A percentile compares a stretch with the other conserved stretches of the same genome.
Conservation (phyloP, 768 basidiomycete genomes). For the Serendipita vermifera region DNA sequence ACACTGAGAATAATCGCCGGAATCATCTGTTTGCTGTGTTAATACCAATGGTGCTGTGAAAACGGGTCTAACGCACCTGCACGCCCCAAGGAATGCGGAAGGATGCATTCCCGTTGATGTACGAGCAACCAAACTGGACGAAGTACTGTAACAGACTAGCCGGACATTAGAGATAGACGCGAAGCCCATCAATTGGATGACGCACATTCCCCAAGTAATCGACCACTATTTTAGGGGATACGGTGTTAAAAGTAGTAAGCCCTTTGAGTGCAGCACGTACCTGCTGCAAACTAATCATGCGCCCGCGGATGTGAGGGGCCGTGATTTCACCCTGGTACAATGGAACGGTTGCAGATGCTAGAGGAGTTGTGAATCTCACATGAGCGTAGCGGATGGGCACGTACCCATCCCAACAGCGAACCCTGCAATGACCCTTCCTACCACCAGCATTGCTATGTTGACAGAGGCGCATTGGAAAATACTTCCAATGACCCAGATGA, state of each 20-base stretch:
- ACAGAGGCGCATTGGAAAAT: slow-evolving; percentile 54
- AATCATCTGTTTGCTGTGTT: slow-evolving; percentile 43
- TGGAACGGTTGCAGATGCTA: slow-evolving; percentile 53
- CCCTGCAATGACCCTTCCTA: slow-evolving; percentile 55
- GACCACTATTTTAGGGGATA: slow-evolving; percentile 30
- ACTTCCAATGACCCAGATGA: slow-evolving; percentile 61
- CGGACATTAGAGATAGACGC: not conserved
- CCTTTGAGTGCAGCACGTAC: slow-evolving; percentile 43
- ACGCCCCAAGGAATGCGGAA: slow-evolving; percentile 74
- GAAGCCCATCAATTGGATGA: not conserved
- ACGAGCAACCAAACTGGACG: slow-evolving; percentile 57
- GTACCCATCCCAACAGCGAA: slow-evolving; percentile 35
- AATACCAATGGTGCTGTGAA: not conserved
- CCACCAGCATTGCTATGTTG: slow-evolving; percentile 66
- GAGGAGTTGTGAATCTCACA: slow-evolving; percentile 24
- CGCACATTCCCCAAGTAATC: slow-evolving; percentile 58
- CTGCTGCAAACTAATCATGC: slow-evolving; percentile 65
- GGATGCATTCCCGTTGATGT: slow-evolving; percentile 53
- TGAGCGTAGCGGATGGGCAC: not conserved
- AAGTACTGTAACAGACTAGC: slow-evolving; percentile 50
- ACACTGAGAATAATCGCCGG: slow-evolving; percentile 55
- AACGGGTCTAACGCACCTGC: not conserved
- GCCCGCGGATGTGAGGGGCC: slow-evolving; percentile 55
- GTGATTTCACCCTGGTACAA: slow-evolving; percentile 41
- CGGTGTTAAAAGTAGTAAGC: slow-evolving; percentile 32